A percentile compares a stretch with the other conserved stretches of the same genome.
These are phyloP conservation scores for Populus pruinosa DNA, from an alignment of 345 rosid genomes.

Conservation along the genomic window DNA sequence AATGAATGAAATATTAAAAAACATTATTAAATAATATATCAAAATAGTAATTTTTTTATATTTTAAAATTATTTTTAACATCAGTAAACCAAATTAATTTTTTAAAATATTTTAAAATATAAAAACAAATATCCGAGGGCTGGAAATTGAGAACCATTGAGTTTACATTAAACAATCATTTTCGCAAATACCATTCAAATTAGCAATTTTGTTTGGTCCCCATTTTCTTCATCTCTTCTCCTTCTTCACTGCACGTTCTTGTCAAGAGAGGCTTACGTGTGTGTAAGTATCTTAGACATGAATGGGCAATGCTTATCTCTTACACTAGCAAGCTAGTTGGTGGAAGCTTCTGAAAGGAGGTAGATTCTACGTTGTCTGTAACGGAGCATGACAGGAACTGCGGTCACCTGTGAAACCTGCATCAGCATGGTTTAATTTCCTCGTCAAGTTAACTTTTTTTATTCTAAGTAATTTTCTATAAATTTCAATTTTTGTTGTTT, in stretches of 20 bases:
- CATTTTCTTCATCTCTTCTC: background rate
- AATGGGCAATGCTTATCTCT: background rate
- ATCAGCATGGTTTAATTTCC: background rate
- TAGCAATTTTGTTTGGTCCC: background rate
- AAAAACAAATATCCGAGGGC: too few relatives aligned
- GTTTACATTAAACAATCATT: background rate
- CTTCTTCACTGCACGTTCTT: background rate
- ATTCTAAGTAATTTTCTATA: too few relatives aligned
- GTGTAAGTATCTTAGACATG: too few relatives aligned
- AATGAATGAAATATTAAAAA: too few relatives aligned
- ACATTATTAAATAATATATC: too few relatives aligned
- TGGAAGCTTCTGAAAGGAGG: background rate
- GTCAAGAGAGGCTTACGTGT: background rate
- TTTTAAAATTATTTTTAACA: too few relatives aligned
- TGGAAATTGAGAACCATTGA: too few relatives aligned
- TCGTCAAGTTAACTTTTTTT: background rate
- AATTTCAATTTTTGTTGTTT: background rate
- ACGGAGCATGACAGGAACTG: background rate
- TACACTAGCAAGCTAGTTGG: background rate
- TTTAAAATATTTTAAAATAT: too few relatives aligned
- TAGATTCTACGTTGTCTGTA: background rate
- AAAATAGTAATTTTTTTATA: too few relatives aligned
- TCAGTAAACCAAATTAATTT: rapidly evolving
- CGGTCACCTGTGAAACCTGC: background rate
- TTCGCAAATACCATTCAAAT: too few relatives aligned